Evolutionary conservation across 1,284 basidiomycete species (phyloP), one percentile per base, ranked within the genome.

Genomic region (Austroboletus novae-zelandiae): DNA sequence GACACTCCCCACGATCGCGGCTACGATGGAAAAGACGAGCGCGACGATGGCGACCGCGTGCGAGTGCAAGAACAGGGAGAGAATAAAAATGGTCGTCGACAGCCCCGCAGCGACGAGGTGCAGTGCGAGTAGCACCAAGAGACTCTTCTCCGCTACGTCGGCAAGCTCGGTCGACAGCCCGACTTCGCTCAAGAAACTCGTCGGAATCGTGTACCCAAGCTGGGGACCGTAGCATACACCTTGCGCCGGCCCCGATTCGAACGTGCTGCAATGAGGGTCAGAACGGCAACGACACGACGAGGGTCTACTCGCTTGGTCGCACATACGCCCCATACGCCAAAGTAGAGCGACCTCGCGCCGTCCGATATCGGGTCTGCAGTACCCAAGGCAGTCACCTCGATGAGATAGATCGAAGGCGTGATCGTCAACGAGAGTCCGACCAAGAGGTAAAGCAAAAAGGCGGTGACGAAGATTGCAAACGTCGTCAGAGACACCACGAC

Each of bases 261-360:
- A 29, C n/a, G 45, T 0, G 44, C 66, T 67, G 40, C 9, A 20
- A 42, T 17, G 20, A 6, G 1, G 5, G 25, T 61, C 4, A 55
- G 35, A 11, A 11, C 1, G 7, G 14, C 18, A 39, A 23, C 5
- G 20, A 7, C 5, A 17, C 2, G 8, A 18, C 9, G 18, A 37
- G 10, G 15, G 31, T 27, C 17, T 11, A 42, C 61, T 52, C 41
- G 78, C 84, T 76, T 78, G 10, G 70, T 73, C 1, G 81, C 79
- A 67, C 87, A 90, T 39, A 84, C 72, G 2, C 87, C 87, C 86
- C 86, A 90, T 6, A 89, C 82, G 2, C 87, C 87, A 55, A 89
- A 88, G 31, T 79, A 74, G 20, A 89, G 65, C 55, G 76, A 72
- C 3, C 81, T 85, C 7, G 80, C 83, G n/a, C 81, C 65, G 55